Conservation (phyloP, 345 rosid species). For the Lumnitzera littorea region DNA sequence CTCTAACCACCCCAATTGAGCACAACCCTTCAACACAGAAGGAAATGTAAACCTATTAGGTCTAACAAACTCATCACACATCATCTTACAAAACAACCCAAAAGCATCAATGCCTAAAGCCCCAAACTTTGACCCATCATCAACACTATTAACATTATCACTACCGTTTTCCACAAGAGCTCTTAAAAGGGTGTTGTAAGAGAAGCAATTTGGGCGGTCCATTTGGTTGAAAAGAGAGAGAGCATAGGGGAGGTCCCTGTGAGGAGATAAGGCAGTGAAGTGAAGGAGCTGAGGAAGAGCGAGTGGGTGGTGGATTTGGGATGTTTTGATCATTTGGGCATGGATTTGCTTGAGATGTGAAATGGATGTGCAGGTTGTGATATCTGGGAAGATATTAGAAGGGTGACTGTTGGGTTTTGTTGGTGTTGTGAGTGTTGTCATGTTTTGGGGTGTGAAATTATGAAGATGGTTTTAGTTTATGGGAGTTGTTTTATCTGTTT, state of each 20-base stretch:
- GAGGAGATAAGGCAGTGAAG: constrained; percentile 35
- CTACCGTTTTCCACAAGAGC: constrained; percentile 41
- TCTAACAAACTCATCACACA: constrained; percentile 28
- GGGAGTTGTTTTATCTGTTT: no score
- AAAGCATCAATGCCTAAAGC: constrained; percentile 16
- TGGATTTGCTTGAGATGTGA: constrained; percentile 48
- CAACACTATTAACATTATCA: constrained; percentile 14
- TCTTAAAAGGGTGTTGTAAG: constrained; percentile 73
- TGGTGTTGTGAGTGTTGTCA: no score
- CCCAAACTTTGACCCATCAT: no score
- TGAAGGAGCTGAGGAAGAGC: constrained; percentile 66
- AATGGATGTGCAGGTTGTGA: no score
- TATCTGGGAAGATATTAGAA: no score
- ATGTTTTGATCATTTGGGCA: constrained; percentile 57
- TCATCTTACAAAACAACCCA: constrained; percentile 37
- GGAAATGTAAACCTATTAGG: constrained; percentile 63
- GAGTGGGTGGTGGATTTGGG: constrained; percentile 48
- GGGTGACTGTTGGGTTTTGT: no score
- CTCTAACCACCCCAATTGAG: constrained; percentile 27
- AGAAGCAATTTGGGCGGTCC: constrained; percentile 54
- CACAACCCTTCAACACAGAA: constrained; percentile 58
- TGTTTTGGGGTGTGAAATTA: no score
- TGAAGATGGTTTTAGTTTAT: no score
- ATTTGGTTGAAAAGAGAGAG: constrained; percentile 41
- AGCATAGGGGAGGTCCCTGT: constrained; percentile 36